Conservation (phyloP, 2,329 filamentous ascomycete species). For the Pseudogymnoascus sp. region DNA sequence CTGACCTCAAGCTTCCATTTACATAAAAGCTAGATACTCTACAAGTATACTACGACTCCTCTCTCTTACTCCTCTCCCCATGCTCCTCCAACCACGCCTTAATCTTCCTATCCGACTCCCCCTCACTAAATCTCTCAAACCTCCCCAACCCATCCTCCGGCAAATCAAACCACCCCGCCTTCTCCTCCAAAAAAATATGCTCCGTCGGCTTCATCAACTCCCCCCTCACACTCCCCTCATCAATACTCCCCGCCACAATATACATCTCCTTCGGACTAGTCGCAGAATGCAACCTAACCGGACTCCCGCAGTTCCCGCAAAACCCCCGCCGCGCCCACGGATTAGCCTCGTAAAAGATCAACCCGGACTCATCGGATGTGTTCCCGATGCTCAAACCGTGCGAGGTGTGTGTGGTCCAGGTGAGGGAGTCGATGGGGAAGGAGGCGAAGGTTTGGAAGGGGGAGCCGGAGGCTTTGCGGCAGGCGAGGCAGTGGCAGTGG, state of each 20-base stretch:
- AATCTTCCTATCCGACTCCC: slow-evolving; percentile 21
- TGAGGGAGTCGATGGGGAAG: slow-evolving; percentile 31
- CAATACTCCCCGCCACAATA: slow-evolving; percentile 36
- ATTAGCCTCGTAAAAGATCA: slow-evolving; percentile 32
- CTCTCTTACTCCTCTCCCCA: background rate
- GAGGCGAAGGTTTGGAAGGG: slow-evolving; percentile 37
- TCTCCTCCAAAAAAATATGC: slow-evolving; percentile 40
- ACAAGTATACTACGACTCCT: background rate
- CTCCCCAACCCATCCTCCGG: slow-evolving; percentile 31
- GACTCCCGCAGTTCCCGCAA: slow-evolving; percentile 40
- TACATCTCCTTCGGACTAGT: slow-evolving; percentile 27
- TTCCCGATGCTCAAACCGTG: background rate
- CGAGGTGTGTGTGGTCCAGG: slow-evolving; percentile 25
- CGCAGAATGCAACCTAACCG: slow-evolving; percentile 37
- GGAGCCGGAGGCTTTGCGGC: slow-evolving; percentile 40
- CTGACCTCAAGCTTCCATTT: background rate
- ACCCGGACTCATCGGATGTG: slow-evolving; percentile 13
- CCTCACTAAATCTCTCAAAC: slow-evolving; percentile 21
- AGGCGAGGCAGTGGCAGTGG: slow-evolving; percentile 42
- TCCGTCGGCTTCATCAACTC: slow-evolving; percentile 25
- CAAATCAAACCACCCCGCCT: slow-evolving; percentile 32
- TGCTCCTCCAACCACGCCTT: slow-evolving; percentile 23
- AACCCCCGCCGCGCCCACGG: slow-evolving; percentile 34
- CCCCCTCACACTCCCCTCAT: slow-evolving; percentile 33
- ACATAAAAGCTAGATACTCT: background rate